Evolutionary conservation across 1,139 yeast genomes (phyloP), one percentile per base, ranked within the genome.

Genomic region (Nakaseomyces delphensis): DNA sequence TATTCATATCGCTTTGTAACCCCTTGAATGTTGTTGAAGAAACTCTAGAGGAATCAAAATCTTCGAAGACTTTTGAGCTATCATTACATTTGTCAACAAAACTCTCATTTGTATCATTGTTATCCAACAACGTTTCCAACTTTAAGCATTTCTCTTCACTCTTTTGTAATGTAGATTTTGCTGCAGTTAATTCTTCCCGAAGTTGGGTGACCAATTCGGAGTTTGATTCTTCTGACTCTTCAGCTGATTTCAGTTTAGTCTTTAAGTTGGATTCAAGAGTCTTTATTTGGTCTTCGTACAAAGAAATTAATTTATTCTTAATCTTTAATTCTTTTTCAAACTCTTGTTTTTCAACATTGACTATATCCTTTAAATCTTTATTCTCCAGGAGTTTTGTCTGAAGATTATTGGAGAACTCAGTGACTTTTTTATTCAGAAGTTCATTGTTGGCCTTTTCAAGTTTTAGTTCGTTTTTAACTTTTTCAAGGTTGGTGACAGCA

Each of bases 261-360:
- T 51, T 41, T 59, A 60, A 4, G 63, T 44, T 57, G 51, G 40
- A 13, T 39, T 43, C 24, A 19, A 27, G 37, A 3, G 79, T 79
- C 1, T 54, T 54, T 8, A 71, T 65, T 1, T 77, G 65, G 36
- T 68, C 74, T 43, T 80, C 78, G 48, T 85, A 69, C 15, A 83
- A 66, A 38, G 74, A 77, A 2, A 77, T 68, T 31, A 80, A 62
- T 40, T 84, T 77, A 46, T 79, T 79, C 57, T 82, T 86, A 30
- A 76, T 64, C 2, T 76, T 63, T 55, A 83, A 66, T 54, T 85
- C 95, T 42, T 73, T 73, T 36, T 77, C 62, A 52, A 76, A 78
- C 36, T 74, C 77, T 24, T 76, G 74, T 48, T 74, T 77, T 19
- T 70, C 68, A 7, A 67, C 52, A 1, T 73, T 62, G 6, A 70